These are phyloP conservation scores for Sclerotinia sclerotiorum DNA, from an alignment of 2,329 filamentous ascomycete species.

Conservation along the genomic window DNA sequence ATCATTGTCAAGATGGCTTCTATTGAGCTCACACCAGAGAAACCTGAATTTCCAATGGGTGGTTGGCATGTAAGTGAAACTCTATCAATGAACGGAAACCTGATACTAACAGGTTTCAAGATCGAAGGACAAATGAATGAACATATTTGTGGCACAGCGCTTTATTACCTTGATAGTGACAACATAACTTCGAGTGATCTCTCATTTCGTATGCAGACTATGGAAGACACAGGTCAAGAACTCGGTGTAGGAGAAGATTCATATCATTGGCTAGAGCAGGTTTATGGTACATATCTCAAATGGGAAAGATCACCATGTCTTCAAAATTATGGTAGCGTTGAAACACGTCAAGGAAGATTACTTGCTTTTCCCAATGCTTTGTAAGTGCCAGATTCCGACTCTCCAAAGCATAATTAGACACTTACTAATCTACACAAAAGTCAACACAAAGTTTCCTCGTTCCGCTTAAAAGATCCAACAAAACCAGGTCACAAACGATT, in stretches of 20 bases:
- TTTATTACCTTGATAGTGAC: conserved; percentile 51
- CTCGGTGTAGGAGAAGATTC: conserved; percentile 19
- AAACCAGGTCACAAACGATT: conserved; percentile 57
- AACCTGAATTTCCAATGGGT: conserved; percentile 50
- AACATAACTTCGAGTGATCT: conserved; percentile 50
- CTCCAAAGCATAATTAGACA: too few relatives aligned
- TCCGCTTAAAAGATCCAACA: conserved; percentile 50
- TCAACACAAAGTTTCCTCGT: conserved; percentile 54
- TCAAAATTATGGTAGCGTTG: conserved; percentile 45
- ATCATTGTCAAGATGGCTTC: conserved; percentile 63
- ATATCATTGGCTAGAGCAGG: conserved; percentile 27
- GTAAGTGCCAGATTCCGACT: neutral
- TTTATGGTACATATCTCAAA: conserved; percentile 27
- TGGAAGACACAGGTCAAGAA: neutral
- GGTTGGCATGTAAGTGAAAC: conserved; percentile 48
- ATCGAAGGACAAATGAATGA: conserved; percentile 45
- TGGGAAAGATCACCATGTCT: conserved; percentile 11
- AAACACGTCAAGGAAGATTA: conserved; percentile 44
- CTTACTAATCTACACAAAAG: neutral
- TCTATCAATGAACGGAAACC: neutral
- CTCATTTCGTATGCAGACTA: conserved; percentile 44
- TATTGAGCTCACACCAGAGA: conserved; percentile 57
- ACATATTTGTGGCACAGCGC: conserved; percentile 53
- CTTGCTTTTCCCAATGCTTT: conserved; percentile 47
- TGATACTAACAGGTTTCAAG: neutral